Conservation (phyloP, 140 eudicot species). For the Stevia rebaudiana region DNA sequence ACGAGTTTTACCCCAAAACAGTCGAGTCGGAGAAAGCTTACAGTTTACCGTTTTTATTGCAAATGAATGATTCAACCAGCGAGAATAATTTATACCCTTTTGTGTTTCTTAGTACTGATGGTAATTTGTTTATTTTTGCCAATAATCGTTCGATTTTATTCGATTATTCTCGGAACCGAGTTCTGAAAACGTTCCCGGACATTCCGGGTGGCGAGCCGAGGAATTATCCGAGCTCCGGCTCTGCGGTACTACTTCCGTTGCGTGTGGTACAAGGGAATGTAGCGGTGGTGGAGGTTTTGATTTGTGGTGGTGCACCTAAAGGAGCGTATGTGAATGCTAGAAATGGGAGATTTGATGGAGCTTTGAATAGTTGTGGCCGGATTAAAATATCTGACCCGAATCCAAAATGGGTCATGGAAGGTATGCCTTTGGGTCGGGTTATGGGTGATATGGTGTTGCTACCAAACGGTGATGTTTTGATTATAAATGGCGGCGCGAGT, state of each 20-base stretch:
- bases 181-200: slow-evolving; percentile 46
- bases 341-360: slow-evolving; percentile 33
- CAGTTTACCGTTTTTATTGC: slow-evolving; percentile 32
- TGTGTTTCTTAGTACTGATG: slow-evolving; percentile 55
- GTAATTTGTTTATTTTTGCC: slow-evolving; percentile 59
- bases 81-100: slow-evolving; percentile 80
- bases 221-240: slow-evolving; percentile 74
- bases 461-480: slow-evolving; percentile 56
- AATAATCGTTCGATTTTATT: slow-evolving; percentile 59
- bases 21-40: neutral
- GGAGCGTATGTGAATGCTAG: slow-evolving; percentile 37
- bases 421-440: slow-evolving; percentile 58
- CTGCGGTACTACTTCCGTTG: slow-evolving; percentile 70
- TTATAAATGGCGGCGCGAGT: slow-evolving; percentile 54
- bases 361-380: slow-evolving; percentile 61
- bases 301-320: slow-evolving; percentile 82
- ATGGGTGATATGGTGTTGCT: slow-evolving; percentile 78
- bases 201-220: slow-evolving; percentile 66
- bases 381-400: slow-evolving; percentile 53
- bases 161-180: slow-evolving; percentile 28
- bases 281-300: slow-evolving; percentile 47
- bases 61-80: slow-evolving; percentile 32
- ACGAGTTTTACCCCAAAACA: slow-evolving; percentile 66
- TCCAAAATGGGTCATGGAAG: slow-evolving; percentile 65
- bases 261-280: slow-evolving; percentile 19